Base-by-base conservation (phyloP, 306 rosid species). In the Cyamopsis tetragonoloba region DNA sequence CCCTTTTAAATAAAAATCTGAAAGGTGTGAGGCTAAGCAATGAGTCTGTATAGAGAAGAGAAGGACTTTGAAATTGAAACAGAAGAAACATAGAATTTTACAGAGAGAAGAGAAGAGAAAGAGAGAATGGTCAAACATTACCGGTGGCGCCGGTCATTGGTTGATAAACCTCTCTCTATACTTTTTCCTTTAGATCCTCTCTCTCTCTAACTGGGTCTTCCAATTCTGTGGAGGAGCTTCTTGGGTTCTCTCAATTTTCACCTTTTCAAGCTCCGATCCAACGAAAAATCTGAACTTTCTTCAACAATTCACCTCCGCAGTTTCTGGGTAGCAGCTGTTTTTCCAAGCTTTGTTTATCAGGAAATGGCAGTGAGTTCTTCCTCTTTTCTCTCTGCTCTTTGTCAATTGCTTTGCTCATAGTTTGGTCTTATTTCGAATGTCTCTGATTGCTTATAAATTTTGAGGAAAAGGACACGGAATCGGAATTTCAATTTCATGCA, bases 131-230 rank as follows among this genome's bases (percentile, higher is more conserved):
- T 89, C 96, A 80, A 84, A 81, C 77, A 59, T 79, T 68, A 83
- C 86, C 86, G 91, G 88, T 79, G 83, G 86, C 81, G 49, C 81
- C 80, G 81, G 91, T 89, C 65, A 77, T 41, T 76, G 82, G 74
- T 89, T 64, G 78, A 82, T 81, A 79, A 86, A 72, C 85, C 83
- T 53, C 81, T 76, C 76, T 72, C 47, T 35, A 53, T 42, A 23
- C 26, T 58, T 27, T 20, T 22, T 10, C 4, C 44, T 38, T 42
- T 0, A n/a, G n/a, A n/a, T 4, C 14, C 39, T 51, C 24, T 57
- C 38, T 54, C 9, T 66, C 35, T 75, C 35, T 48, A 49, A 7
- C 56, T 59, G 38, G 37, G 74, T 79, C 82, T 58, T 79, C 27
- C 44, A 70, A 53, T 44, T 69, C 51, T 66, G 20, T 44, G 54